These are phyloP conservation scores for Rhodotorula toruloides DNA, from an alignment of 768 basidiomycete species.

Conservation along the genomic window DNA sequence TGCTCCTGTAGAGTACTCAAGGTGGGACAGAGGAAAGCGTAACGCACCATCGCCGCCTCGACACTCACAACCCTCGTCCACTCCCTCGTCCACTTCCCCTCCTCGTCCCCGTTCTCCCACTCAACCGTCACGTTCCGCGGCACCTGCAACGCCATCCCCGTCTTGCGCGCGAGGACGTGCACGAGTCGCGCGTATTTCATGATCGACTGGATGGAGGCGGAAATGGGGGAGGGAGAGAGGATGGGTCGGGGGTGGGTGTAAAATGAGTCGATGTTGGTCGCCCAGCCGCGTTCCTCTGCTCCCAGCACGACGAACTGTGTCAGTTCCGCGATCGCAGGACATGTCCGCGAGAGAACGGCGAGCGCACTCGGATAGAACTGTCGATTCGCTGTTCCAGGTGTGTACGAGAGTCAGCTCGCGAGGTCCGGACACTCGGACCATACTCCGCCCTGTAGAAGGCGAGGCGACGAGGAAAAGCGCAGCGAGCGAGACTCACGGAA, in stretches of 20 bases:
- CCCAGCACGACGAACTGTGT: neutral
- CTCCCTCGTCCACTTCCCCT: neutral
- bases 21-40: neutral
- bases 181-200: neutral
- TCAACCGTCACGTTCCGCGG: neutral
- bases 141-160: neutral
- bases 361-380: slow-evolving; percentile 9
- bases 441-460: too few species aligned
- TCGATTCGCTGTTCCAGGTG: neutral
- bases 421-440: too few species aligned
- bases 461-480: neutral
- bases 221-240: neutral
- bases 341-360: too few species aligned
- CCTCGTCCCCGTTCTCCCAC: neutral
- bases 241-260: neutral
- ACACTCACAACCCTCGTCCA: neutral
- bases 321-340: too few species aligned
- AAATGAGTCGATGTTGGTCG: slow-evolving; percentile 4
- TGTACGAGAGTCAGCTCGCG: too few species aligned
- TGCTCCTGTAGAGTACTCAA: too few species aligned
- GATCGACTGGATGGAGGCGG: neutral
- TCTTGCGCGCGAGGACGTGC: neutral
- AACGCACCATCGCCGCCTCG: neutral
- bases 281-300: slow-evolving; percentile 8
- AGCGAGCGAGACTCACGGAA: neutral